phyloP scores from a whole-genome alignment of 2,329 filamentous ascomycete genomes.

The Teratosphaeria viscida region DNA sequence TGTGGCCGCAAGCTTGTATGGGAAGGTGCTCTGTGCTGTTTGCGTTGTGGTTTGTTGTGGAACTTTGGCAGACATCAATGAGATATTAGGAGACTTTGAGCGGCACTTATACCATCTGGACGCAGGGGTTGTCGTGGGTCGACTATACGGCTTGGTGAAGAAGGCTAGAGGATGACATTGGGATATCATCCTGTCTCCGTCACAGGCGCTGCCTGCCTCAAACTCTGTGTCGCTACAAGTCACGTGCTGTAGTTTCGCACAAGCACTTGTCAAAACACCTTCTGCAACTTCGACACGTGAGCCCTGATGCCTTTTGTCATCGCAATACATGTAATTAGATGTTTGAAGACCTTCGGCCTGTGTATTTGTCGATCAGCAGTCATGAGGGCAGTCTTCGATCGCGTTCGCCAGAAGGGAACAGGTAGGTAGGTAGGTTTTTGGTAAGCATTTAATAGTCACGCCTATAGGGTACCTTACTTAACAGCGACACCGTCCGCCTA shows the following conservation, averaged over 20 bases:
- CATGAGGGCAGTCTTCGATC: neutral
- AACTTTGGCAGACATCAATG: constrained; percentile 16
- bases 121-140: neutral
- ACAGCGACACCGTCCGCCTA: neutral
- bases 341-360: neutral
- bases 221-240: neutral
- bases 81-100: constrained; percentile 7
- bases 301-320: too few relatives aligned
- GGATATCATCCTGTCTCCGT: neutral
- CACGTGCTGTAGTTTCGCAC: neutral
- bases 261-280: neutral
- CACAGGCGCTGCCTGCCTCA: neutral
- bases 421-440: neutral
- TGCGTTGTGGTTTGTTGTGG: neutral
- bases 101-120: neutral
- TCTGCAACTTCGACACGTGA: too few relatives aligned
- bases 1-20: constrained; percentile 19
- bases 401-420: neutral
- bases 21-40: constrained; percentile 3
- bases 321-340: neutral
- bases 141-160: too few relatives aligned
- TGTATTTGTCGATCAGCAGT: neutral
- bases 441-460: neutral
- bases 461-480: too few relatives aligned
- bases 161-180: neutral